These are phyloP conservation scores for Raddia guianensis DNA, from an alignment of 176 grass and related monocot genomes.

Conservation along the genomic window DNA sequence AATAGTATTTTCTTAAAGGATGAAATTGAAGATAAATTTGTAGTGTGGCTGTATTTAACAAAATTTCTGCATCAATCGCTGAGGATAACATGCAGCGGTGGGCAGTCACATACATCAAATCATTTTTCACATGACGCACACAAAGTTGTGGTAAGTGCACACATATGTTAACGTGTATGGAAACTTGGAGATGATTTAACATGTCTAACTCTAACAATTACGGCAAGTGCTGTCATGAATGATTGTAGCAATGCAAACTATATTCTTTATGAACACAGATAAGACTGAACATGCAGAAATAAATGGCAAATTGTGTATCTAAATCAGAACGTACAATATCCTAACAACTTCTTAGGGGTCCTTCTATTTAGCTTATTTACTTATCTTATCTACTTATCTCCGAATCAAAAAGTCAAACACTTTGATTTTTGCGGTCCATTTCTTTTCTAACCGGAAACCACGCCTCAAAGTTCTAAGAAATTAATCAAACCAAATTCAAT, in stretches of 20 bases:
- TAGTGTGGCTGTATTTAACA: conserved; percentile 12
- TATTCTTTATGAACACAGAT: conserved; percentile 9
- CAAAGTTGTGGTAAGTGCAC: neutral
- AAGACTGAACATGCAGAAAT: conserved; percentile 14
- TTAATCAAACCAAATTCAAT: too few relatives aligned
- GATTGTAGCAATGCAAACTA: conserved; percentile 12
- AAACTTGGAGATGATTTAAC: conserved; percentile 8
- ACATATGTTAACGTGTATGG: neutral
- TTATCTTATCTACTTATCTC: too few relatives aligned
- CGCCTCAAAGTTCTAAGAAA: too few relatives aligned
- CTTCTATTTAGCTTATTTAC: too few relatives aligned
- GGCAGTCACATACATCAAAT: neutral
- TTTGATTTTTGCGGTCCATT: too few relatives aligned
- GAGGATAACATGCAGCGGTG: neutral
- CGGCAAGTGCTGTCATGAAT: conserved; percentile 13
- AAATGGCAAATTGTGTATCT: neutral
- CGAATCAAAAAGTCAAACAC: too few relatives aligned
- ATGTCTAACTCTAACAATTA: conserved; percentile 11
- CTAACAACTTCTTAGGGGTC: neutral
- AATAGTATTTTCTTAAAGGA: conserved; percentile 5
- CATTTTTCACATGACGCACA: neutral
- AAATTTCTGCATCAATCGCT: neutral
- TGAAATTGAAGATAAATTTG: neutral
- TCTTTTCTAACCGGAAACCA: too few relatives aligned
- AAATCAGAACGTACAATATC: neutral